These are phyloP conservation scores for Pichia sp. DNA, from an alignment of 1,139 yeast species.

Conservation along the genomic window DNA sequence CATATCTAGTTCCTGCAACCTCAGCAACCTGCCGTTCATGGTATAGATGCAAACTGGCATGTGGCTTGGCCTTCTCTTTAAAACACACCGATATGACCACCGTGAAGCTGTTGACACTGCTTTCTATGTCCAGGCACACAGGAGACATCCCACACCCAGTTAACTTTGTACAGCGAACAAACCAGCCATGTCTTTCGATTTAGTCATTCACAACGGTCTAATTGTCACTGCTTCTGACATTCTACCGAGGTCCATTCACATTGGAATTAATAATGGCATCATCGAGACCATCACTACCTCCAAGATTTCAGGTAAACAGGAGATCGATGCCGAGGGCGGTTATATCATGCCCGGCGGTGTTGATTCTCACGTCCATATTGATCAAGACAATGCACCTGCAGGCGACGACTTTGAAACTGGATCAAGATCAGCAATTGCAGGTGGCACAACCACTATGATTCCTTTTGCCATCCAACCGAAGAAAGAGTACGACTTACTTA, in stretches of 20 bases:
- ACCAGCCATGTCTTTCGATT: slow-evolving; percentile 18
- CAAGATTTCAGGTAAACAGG: slow-evolving; percentile 26
- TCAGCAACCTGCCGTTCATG: too few relatives aligned
- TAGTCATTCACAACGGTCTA: slow-evolving; percentile 30
- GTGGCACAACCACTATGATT: slow-evolving; percentile 41
- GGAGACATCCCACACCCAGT: too few relatives aligned
- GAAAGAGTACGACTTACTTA: slow-evolving; percentile 24
- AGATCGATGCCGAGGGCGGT: slow-evolving; percentile 41
- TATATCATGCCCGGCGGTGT: slow-evolving; percentile 42
- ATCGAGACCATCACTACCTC: slow-evolving; percentile 33
- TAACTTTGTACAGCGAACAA: too few relatives aligned
- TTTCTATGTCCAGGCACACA: too few relatives aligned
- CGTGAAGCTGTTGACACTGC: too few relatives aligned
- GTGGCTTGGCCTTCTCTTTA: too few relatives aligned
- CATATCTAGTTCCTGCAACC: too few relatives aligned
- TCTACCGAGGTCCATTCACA: slow-evolving; percentile 28
- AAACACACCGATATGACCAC: too few relatives aligned
- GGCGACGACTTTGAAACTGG: slow-evolving; percentile 52
- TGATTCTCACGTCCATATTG: slow-evolving; percentile 50
- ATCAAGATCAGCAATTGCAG: slow-evolving; percentile 52
- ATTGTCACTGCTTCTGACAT: slow-evolving; percentile 35
- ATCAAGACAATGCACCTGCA: slow-evolving; percentile 25
- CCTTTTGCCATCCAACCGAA: slow-evolving; percentile 37
- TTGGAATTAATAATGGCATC: slow-evolving; percentile 35
- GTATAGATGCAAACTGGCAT: too few relatives aligned